Percentiles rank a stretch among this genome's conserved stretches.
Conservation (phyloP, 306 rosid species). For the Malus sieversii region DNA sequence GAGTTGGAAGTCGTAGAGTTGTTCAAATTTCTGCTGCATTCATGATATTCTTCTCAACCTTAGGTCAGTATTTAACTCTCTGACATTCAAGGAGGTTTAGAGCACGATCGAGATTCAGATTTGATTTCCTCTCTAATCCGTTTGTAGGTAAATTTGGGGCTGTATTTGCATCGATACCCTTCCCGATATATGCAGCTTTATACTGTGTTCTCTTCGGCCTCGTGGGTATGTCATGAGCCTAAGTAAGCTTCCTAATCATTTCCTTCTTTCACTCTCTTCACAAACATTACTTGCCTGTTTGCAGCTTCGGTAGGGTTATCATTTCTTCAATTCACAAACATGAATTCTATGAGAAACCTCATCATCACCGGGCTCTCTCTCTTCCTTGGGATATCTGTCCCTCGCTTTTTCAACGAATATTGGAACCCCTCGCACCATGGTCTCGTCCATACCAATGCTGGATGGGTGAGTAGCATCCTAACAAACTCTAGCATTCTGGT, state of each 20-base stretch:
- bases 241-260: neutral
- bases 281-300: conserved; percentile 10
- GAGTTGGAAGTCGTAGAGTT: conserved; percentile 96
- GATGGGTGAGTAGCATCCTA: conserved; percentile 58
- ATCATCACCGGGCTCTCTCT: conserved; percentile 77
- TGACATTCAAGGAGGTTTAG: neutral
- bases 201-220: conserved; percentile 89
- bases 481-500: neutral
- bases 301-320: conserved; percentile 92
- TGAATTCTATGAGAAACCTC: conserved; percentile 96
- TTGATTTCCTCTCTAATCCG: conserved; percentile 1
- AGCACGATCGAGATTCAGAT: too few species aligned
- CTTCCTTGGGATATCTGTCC: conserved; percentile 87
- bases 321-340: conserved; percentile 90
- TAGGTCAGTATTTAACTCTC: conserved; percentile 40
- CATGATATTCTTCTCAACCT: conserved; percentile 90
- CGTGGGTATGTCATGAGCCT: conserved; percentile 52
- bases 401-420: conserved; percentile 68
- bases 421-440: conserved; percentile 54
- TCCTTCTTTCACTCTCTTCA: conserved; percentile 3
- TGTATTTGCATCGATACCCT: conserved; percentile 93
- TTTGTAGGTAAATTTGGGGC: conserved; percentile 90
- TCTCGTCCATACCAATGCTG: conserved; percentile 75
- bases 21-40: conserved; percentile 93
- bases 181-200: conserved; percentile 76